Evolutionary conservation across 2,329 filamentous ascomycete genomes (phyloP), one percentile per base, ranked within the genome.

Genomic region (Westerdykella aurantiaca): DNA sequence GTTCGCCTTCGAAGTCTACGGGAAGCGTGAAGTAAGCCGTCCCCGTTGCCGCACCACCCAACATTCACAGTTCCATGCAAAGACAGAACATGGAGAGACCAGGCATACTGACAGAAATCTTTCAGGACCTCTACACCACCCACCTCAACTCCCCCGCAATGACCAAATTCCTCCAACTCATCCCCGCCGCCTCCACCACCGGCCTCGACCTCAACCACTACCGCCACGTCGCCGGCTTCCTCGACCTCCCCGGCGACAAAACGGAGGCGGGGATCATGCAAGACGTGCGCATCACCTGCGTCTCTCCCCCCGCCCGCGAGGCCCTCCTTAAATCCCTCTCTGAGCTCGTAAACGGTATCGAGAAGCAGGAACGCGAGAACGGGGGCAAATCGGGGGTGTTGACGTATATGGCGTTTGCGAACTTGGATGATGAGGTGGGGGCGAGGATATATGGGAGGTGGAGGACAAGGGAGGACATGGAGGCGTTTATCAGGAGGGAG

Each of bases 1-100:
- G 63, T 54, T 67, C 35, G 66, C 65, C 4, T 68, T 67, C 45
- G 62, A 68, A 54, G 54, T 61, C 23, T 69, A 69, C 50, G 50
- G 57, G 17, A 48, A 45, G 4, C 44, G 49, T 43, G 54, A 52
- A 41, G 53, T 55, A 46, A 22, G 14, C 11, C 31, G 5, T 33
- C 14, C 31, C 12, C 14, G 12, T 33, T 11, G 23, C 11, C 31
- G 14, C 17, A 14, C 21, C 21, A 14, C 12, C 5, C 12, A 33
- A 4, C 4, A 21, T 6, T 21, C 18, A 21, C 6, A 3, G 4
- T 21, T 6, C 18, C 18, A 21, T 21, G 6, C 18, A 21, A 14
- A 33, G 31, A 33, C 3, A 12, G 31, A 33, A 7, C n/a, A 33
- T 14, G 12, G 6, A 33, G 3, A 7, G 14, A 33, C 3, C 12